Evolutionary conservation across 1,284 basidiomycete species (phyloP).

Genomic region (Gymnopus androsaceus): DNA sequence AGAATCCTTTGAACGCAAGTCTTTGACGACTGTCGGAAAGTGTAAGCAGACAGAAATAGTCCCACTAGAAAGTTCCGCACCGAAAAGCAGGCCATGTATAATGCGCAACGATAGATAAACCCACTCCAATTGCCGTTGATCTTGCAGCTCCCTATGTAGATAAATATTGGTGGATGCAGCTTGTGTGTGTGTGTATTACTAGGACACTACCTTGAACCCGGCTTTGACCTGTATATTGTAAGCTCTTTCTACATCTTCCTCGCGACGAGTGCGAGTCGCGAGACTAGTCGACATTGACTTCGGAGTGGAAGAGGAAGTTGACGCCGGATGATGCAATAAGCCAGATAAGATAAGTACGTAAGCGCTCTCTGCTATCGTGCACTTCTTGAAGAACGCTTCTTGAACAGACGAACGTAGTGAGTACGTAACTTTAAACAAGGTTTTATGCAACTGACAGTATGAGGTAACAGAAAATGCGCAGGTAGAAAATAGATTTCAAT

Average conservation of each 20-base stretch:
- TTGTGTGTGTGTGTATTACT: constrained; percentile 6
- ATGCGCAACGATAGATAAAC: constrained; percentile 68
- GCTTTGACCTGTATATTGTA: constrained; percentile 56
- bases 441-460: no score
- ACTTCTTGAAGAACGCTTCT: no score
- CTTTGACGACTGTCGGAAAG: constrained; percentile 64
- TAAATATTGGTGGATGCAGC: background rate
- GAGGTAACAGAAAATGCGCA: no score
- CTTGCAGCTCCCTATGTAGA: constrained; percentile 61
- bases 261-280: constrained; percentile 43
- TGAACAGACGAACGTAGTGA: no score
- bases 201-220: constrained; percentile 45
- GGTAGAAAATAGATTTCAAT: no score
- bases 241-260: constrained; percentile 55
- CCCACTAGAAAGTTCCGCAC: constrained; percentile 37
- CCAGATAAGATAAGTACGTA: constrained; percentile 5
- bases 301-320: background rate
- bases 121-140: constrained; percentile 52
- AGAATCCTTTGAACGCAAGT: constrained; percentile 77
- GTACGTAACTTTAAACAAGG: no score
- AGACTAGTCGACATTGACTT: constrained; percentile 32
- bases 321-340: background rate
- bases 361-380: no score
- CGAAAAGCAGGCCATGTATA: constrained; percentile 77
- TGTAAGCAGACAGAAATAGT: background rate